Evolutionary conservation across 2,329 filamentous ascomycete species (phyloP), one percentile per base, ranked within the genome.

Genomic region (Hypoxylon sp.): DNA sequence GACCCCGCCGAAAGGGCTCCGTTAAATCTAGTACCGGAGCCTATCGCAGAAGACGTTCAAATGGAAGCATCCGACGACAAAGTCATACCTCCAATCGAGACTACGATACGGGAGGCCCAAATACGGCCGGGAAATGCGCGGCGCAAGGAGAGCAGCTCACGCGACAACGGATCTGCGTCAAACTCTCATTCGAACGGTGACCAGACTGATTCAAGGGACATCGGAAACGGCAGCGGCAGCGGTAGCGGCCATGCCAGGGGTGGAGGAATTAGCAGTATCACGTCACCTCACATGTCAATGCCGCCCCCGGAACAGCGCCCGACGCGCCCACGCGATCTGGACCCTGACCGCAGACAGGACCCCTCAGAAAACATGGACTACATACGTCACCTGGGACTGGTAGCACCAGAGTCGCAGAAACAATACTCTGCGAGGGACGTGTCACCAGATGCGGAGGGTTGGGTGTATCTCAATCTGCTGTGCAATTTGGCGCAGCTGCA

Each of bases 401-500:
- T 86, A 0, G 87, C 88, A 0, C 87, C 88, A 0, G 83, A 90
- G 49, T 75, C 86, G 1, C 70, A 82, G 8, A 80, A 80, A 8
- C 78, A 80, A 1, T 79, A 81, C 14, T 80, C 79, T 16, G 72
- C 80, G 1, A 74, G 78, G 2, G 83, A 88, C 53, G 85, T 88
- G 9, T 83, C 85, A 12, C 84, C 88, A 0, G 89, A 90, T 57
- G 82, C 83, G 0, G 88, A 93, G 24, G 91, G 91, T 3, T 96
- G 92, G 92, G 88, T 95, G 0, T 95, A 94, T 71, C 80, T 96
- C 5, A 96, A 96, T 70, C 79, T 96, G 0, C 82, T 96, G 1
- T 89, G 90, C 74, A 93, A 91, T 73, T 85, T 96, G 82, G 93
- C 93, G 0, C 93, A 96, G 77, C 80, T 96, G 16, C 93, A 96